phyloP scores from a whole-genome alignment of 176 grass and related monocot species.

The Cenchrus purpureus region DNA sequence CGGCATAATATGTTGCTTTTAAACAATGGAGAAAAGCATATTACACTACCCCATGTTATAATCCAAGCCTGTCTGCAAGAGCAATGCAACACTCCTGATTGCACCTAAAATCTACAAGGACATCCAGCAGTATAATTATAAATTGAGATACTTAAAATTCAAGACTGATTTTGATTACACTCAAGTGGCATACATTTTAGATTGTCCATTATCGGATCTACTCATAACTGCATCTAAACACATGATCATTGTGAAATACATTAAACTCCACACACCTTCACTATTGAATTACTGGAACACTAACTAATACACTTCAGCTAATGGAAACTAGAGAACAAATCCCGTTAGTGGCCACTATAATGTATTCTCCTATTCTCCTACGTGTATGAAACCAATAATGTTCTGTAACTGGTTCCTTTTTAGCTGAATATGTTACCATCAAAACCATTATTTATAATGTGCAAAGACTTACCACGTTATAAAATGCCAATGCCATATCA shows the following conservation, averaged over 20 bases:
- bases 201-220: background rate
- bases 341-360: background rate
- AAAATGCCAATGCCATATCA: background rate
- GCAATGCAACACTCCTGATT: no score
- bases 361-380: no score
- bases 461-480: conserved; percentile 27
- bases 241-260: background rate
- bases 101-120: background rate
- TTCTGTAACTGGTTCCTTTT: background rate
- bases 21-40: no score
- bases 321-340: background rate
- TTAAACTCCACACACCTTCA: background rate
- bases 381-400: background rate
- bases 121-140: no score
- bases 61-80: no score
- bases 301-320: no score
- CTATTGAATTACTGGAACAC: no score
- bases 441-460: background rate
- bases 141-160: no score
- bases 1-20: background rate
- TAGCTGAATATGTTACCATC: background rate
- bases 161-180: no score
- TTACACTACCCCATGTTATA: no score
- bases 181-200: background rate
- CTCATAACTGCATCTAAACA: background rate